These are phyloP conservation scores for Corylus heterophylla DNA, from an alignment of 306 rosid species.

Conservation along the genomic window DNA sequence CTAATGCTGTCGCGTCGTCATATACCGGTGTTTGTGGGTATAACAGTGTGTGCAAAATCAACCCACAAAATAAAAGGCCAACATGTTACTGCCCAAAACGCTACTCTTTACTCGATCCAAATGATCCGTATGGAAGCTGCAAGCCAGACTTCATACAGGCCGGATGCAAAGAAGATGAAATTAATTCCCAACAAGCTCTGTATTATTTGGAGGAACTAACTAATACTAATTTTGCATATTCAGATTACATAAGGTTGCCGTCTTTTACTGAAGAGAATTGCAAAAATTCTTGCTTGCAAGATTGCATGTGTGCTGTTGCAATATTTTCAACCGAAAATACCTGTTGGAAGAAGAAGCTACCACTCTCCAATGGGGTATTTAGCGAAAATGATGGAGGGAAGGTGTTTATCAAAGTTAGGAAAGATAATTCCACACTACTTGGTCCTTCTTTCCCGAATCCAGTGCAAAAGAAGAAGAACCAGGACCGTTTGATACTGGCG, in stretches of 20 bases:
- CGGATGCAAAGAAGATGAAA: slow-evolving; percentile 30
- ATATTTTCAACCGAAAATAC: background rate
- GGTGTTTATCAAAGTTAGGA: slow-evolving; percentile 18
- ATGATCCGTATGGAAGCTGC: slow-evolving; percentile 27
- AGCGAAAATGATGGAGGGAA: background rate
- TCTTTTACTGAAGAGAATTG: slow-evolving; percentile 22
- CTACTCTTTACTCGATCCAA: slow-evolving; percentile 30
- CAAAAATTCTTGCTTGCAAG: slow-evolving; percentile 33
- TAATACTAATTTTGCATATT: slow-evolving; percentile 36
- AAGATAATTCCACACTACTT: background rate
- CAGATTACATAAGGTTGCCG: slow-evolving; percentile 13
- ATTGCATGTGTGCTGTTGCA: slow-evolving; percentile 41
- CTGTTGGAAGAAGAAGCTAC: slow-evolving; percentile 51
- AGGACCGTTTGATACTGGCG: slow-evolving; percentile 18
- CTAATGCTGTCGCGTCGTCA: too few relatives aligned
- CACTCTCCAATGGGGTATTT: slow-evolving; percentile 43
- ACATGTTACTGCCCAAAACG: slow-evolving; percentile 29
- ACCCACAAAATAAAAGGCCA: slow-evolving; percentile 24
- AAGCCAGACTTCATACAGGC: slow-evolving; percentile 17
- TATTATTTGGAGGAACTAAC: slow-evolving; percentile 15
- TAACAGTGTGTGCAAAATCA: slow-evolving; percentile 34
- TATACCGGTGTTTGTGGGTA: slow-evolving; percentile 39
- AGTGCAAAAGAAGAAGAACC: slow-evolving; percentile 25
- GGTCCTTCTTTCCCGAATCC: background rate
- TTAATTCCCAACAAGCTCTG: background rate